A percentile compares a stretch with the other conserved stretches of the same genome.
phyloP scores from a whole-genome alignment of 2,329 filamentous ascomycete genomes.

The Stachybotrys echinatus region DNA sequence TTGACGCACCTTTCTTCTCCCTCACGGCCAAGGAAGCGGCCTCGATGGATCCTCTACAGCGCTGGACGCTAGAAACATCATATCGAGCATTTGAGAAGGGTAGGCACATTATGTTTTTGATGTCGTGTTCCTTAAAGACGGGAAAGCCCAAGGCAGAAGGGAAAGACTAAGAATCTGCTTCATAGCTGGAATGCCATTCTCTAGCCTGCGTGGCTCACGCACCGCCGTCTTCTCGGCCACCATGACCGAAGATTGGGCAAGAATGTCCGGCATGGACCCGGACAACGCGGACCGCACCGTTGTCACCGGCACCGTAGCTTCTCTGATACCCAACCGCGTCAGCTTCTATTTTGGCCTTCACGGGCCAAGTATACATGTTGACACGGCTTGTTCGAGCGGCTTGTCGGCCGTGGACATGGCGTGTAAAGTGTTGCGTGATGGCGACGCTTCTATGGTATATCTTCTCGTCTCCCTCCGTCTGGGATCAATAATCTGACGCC shows the following conservation, averaged over 20 bases:
- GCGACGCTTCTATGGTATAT: conserved; percentile 27
- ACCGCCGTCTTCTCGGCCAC: conserved; percentile 31
- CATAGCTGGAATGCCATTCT: conserved; percentile 23
- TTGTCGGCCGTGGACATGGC: conserved; percentile 11
- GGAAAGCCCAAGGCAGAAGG: too few species aligned
- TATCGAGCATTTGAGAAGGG: conserved; percentile 27
- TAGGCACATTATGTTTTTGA: background rate
- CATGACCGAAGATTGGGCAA: conserved; percentile 29
- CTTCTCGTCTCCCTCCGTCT: too few species aligned
- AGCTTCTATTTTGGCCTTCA: conserved; percentile 28
- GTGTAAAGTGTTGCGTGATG: conserved; percentile 31
- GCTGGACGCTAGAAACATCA: conserved; percentile 24
- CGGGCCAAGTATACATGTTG: conserved; percentile 11
- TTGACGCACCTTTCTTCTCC: conserved; percentile 35
- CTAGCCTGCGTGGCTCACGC: conserved; percentile 18
- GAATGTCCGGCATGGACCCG: conserved; percentile 24
- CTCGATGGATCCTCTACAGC: conserved; percentile 30
- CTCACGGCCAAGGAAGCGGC: conserved; percentile 7
- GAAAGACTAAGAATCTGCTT: background rate
- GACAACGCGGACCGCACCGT: too few species aligned
- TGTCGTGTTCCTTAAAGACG: background rate
- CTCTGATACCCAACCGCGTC: conserved; percentile 36
- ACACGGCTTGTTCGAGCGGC: conserved; percentile 13
- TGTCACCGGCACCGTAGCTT: too few species aligned
- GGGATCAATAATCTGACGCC: too few species aligned